Percentiles rank a stretch among this genome's conserved stretches.
Conservation (phyloP, 2,329 filamentous ascomycete genomes). For the Xylariaceae sp. region DNA sequence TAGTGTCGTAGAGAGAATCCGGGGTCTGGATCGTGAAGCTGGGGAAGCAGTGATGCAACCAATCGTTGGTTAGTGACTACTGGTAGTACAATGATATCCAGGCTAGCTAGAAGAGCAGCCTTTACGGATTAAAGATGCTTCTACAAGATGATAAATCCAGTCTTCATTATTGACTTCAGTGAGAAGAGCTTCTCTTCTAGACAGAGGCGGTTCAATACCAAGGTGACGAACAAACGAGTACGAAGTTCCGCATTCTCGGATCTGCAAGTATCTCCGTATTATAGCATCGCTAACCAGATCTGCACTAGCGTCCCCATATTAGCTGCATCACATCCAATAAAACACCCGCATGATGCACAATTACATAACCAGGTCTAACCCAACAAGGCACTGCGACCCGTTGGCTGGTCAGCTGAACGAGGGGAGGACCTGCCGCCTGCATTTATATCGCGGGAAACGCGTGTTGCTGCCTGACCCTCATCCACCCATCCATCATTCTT, state of each 20-base stretch:
- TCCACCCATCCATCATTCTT: background rate
- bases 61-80: background rate
- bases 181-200: too few species aligned
- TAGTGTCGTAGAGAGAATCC: background rate
- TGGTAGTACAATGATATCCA: background rate
- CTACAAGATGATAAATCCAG: too few species aligned
- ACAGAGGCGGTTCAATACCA: too few species aligned
- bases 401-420: background rate
- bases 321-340: background rate
- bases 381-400: too few species aligned
- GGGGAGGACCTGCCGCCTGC: background rate
- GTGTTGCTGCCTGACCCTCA: background rate
- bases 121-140: too few species aligned
- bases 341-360: background rate
- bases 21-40: background rate
- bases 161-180: too few species aligned
- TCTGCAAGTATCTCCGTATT: too few species aligned
- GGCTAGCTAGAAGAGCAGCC: background rate
- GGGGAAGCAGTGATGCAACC: background rate
- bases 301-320: background rate
- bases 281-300: background rate
- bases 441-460: background rate
- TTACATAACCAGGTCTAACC: background rate
- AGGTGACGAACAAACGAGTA: background rate
- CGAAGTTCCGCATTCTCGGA: background rate